Base-by-base conservation (phyloP, 305 asterid species). In the Fraxinus xanthoxyloides region DNA sequence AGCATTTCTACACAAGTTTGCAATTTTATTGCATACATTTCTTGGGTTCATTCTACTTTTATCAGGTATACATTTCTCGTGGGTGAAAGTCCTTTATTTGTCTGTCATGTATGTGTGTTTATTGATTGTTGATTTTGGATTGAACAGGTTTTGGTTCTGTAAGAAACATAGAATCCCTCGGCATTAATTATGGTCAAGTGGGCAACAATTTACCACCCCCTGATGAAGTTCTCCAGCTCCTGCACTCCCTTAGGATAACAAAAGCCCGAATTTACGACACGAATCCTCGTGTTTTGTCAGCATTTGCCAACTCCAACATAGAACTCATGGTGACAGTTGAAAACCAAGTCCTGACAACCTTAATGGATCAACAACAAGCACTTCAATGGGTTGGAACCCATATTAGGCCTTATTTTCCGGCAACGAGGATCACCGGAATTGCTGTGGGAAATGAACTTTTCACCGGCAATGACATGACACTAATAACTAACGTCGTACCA, bases 171-270 rank as follows among this genome's bases (percentile, higher is more conserved):
- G 86, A 86, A 77, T 88, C 95, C 10, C 83, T 95, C 75, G 99
- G 99, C 81, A 93, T 95, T 65, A 95, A 95, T 82, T 95, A 95
- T 82, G 99, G 99, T 34, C 97, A 94, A 82, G 96, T 95, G 5
- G 99, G 78, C n/a, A 91, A 95, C 94, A 90, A 95, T 40, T 84
- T 95, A 26, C 98, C 97, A 0, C 80, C 90, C 4, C 99, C 99
- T 12, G 91, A 86, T 28, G 85, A 87, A 34, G 98, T 89, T 0
- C 87, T 94, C 1, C 81, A 88, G 8, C 95, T 95, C 76, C 80
- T 95, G 15, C 92, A 89, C 7, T 88, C 96, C 0, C 92, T 92
- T 1, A 86, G 80, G 85, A 75, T 95, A 17, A 80, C 92, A 1
- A 92, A 89, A 78, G 89, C 98, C 31, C 85, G 98, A 86, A 95